Percentiles rank a stretch among this genome's conserved stretches.
These are phyloP conservation scores for Leccinellum luteum DNA, from an alignment of 768 basidiomycete genomes.

Conservation along the genomic window DNA sequence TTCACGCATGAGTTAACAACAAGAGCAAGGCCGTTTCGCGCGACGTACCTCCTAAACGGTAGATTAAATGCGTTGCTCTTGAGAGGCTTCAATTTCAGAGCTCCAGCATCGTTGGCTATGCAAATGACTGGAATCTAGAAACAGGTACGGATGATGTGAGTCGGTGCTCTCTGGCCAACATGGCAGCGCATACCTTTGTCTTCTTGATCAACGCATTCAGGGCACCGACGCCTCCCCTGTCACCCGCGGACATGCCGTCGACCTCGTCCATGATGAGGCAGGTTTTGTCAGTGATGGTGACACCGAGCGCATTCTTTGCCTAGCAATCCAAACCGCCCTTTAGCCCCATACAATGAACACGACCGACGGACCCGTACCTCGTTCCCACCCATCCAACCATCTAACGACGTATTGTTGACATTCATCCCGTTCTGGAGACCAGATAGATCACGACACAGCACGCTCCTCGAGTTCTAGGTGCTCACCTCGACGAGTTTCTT, in stretches of 20 bases:
- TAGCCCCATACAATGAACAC: background rate
- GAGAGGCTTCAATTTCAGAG: constrained; percentile 92
- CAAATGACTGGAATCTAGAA: constrained; percentile 91
- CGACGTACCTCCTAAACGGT: constrained; percentile 69
- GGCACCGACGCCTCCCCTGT: constrained; percentile 95
- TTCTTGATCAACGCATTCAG: constrained; percentile 90
- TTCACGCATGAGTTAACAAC: background rate
- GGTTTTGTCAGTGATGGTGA: constrained; percentile 72
- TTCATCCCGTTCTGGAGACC: constrained; percentile 75
- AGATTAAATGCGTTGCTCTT: constrained; percentile 67
- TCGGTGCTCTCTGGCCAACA: background rate
- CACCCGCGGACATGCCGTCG: constrained; percentile 98
- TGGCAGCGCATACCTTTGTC: constrained; percentile 57
- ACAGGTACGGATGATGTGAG: background rate
- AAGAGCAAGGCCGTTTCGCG: background rate
- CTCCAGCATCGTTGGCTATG: constrained; percentile 87
- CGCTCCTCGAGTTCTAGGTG: too few species aligned
- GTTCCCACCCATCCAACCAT: constrained; percentile 73
- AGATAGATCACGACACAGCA: background rate
- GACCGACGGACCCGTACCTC: constrained; percentile 43
- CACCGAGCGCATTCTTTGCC: constrained; percentile 66
- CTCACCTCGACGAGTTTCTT: constrained; percentile 93
- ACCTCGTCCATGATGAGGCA: constrained; percentile 99
- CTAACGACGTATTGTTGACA: constrained; percentile 83
- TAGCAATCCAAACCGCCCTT: constrained; percentile 13